phyloP scores from a whole-genome alignment of 2,329 filamentous ascomycete species.

The Amphichorda felina region DNA sequence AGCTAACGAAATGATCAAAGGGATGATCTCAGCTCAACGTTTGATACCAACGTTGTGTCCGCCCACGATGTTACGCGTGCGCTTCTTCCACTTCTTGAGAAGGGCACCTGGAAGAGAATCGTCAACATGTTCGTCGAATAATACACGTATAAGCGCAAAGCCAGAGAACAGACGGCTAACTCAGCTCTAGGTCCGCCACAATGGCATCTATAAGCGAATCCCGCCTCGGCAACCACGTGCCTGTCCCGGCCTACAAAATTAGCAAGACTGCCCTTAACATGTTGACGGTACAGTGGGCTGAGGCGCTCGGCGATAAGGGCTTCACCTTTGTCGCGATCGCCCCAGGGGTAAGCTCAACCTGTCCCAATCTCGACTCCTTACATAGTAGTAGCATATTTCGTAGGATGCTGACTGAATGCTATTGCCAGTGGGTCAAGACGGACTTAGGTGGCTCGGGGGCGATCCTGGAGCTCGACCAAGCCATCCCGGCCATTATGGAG shows the following conservation, averaged over 20 bases:
- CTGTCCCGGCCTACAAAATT: slow-evolving; percentile 30
- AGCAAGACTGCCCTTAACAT: slow-evolving; percentile 34
- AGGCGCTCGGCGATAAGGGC: slow-evolving; percentile 20
- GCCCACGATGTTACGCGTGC: slow-evolving; percentile 13
- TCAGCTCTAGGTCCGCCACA: slow-evolving; percentile 10
- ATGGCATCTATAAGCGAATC: slow-evolving; percentile 24
- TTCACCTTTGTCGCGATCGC: slow-evolving; percentile 28
- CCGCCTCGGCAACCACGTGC: slow-evolving; percentile 8
- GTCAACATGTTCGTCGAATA: slow-evolving; percentile 23
- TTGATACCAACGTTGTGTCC: slow-evolving; percentile 4
- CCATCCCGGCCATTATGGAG: slow-evolving; percentile 14
- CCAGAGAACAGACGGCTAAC: neutral
- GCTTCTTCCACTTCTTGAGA: slow-evolving; percentile 24
- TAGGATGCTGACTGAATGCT: too few species aligned
- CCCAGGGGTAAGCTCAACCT: slow-evolving; percentile 26
- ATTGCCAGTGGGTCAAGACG: slow-evolving; percentile 30
- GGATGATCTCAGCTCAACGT: slow-evolving; percentile 3
- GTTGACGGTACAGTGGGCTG: slow-evolving; percentile 29
- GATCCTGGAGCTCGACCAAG: slow-evolving; percentile 25
- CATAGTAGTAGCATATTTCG: too few species aligned
- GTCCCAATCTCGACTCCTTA: too few species aligned
- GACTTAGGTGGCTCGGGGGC: slow-evolving; percentile 25
- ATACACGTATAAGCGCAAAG: neutral
- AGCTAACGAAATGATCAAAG: neutral
- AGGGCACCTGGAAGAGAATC: slow-evolving; percentile 25